Evolutionary conservation across 306 rosid genomes (phyloP).

Genomic region (Gynostemma pentaphyllum): DNA sequence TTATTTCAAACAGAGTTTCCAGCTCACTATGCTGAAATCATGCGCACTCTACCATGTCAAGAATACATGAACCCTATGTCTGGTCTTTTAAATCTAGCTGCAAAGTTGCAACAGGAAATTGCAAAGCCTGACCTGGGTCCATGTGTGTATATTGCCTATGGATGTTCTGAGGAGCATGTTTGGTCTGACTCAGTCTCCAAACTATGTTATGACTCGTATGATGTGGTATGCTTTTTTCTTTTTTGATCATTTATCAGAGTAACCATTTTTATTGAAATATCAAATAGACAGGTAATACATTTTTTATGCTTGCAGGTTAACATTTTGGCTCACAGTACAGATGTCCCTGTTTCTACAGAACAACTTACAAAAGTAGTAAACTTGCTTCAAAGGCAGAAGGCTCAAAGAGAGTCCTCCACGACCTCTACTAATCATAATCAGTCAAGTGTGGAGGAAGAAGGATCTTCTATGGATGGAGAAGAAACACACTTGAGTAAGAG

Average conservation of each 20-base stretch:
- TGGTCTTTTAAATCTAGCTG: constrained; percentile 78
- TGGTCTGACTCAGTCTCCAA: constrained; percentile 54
- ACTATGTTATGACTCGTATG: constrained; percentile 59
- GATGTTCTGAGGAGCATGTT: constrained; percentile 43
- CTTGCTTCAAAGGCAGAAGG: constrained; percentile 61
- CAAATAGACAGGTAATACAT: neutral
- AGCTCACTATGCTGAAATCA: constrained; percentile 63
- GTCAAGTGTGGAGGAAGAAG: constrained; percentile 23
- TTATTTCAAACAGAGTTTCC: constrained; percentile 90
- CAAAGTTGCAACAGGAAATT: constrained; percentile 59
- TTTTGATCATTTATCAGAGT: neutral
- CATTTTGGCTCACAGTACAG: constrained; percentile 70
- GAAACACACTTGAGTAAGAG: constrained; percentile 43
- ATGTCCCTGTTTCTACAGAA: constrained; percentile 58
- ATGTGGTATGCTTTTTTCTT: constrained; percentile 49
- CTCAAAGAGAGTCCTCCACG: constrained; percentile 32
- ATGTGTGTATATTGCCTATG: constrained; percentile 59
- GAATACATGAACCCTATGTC: constrained; percentile 86
- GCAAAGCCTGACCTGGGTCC: constrained; percentile 73
- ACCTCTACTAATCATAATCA: constrained; percentile 33
- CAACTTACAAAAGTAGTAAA: constrained; percentile 57
- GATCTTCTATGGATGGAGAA: constrained; percentile 24
- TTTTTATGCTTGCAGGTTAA: constrained; percentile 56
- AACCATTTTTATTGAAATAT: neutral
- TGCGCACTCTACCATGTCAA: constrained; percentile 69